phyloP scores from a whole-genome alignment of 2,329 filamentous ascomycete genomes.

The Apiospora phragmitis region DNA sequence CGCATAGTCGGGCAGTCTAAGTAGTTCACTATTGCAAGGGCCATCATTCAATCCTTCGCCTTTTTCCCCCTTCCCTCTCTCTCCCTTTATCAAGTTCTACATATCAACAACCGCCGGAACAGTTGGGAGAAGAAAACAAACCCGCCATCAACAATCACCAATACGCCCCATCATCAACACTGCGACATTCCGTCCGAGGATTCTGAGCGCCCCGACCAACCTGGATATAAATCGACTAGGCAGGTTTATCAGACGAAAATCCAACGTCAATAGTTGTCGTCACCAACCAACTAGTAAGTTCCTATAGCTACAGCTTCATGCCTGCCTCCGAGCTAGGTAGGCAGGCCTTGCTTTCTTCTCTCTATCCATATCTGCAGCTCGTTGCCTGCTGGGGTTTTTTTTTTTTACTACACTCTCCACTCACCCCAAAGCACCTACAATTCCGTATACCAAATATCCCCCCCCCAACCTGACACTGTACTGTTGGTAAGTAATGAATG shows the following conservation, averaged over 20 bases:
- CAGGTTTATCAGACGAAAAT: background rate
- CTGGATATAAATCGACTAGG: background rate
- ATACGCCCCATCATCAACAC: background rate
- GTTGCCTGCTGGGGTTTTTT: background rate
- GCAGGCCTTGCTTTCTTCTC: background rate
- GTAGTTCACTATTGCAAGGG: slow-evolving; percentile 5
- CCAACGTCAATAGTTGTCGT: slow-evolving; percentile 7
- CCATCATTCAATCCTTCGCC: slow-evolving; percentile 1
- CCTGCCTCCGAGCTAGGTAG: background rate
- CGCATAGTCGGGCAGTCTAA: slow-evolving; percentile 4
- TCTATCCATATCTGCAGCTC: background rate
- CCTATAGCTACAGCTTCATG: background rate
- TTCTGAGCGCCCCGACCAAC: background rate
- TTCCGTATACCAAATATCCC: background rate
- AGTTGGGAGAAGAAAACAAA: background rate
- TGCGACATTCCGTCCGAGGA: background rate
- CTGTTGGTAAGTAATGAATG: background rate
- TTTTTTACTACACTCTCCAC: background rate
- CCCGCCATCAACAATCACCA: background rate
- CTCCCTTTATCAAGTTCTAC: background rate
- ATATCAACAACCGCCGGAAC: background rate
- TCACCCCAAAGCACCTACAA: background rate
- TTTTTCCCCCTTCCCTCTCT: background rate
- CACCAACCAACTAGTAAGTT: slow-evolving; percentile 1
- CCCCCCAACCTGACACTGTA: background rate